Percentiles rank a stretch among this genome's conserved stretches.
phyloP scores from a whole-genome alignment of 352 stramenopile genomes.

The Phytopythium chamaehyphon region DNA sequence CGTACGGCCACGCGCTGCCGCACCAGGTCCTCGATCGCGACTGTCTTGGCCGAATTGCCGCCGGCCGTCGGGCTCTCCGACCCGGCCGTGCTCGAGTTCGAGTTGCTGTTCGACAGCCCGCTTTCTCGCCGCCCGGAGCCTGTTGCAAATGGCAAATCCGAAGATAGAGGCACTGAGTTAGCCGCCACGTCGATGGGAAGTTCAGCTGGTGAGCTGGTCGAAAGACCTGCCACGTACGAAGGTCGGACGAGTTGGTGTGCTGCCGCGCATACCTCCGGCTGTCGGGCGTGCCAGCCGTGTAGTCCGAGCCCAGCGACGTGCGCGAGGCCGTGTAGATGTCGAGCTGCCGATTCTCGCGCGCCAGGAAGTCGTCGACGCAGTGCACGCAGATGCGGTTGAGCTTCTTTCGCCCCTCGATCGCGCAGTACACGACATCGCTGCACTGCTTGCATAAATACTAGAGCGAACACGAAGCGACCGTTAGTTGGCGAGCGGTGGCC shows the following conservation, averaged over 20 bases:
- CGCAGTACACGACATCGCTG: constrained; percentile 57
- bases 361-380: constrained; percentile 38
- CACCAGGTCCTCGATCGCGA: constrained; percentile 12
- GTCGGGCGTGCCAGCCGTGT: constrained; percentile 6
- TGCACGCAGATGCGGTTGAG: constrained; percentile 69
- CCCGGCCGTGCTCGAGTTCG: constrained; percentile 20
- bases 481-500: not conserved
- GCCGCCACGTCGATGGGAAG: not conserved
- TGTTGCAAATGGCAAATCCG: no score
- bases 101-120: constrained; percentile 18
- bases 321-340: constrained; percentile 21
- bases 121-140: constrained; percentile 3
- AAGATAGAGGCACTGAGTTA: not conserved
- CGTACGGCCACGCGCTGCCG: constrained; percentile 10
- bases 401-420: constrained; percentile 55
- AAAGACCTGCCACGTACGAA: not conserved
- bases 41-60: constrained; percentile 3
- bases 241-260: not conserved
- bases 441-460: constrained; percentile 55
- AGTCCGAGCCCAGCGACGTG: constrained; percentile 20
- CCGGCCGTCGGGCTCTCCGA: constrained; percentile 15
- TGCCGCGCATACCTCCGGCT: constrained; percentile 11
- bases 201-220: not conserved
- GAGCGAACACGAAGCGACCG: not conserved
- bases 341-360: constrained; percentile 18